phyloP scores from a whole-genome alignment of 192 early-diverging fungal genomes.

The Coemansia sp. region DNA sequence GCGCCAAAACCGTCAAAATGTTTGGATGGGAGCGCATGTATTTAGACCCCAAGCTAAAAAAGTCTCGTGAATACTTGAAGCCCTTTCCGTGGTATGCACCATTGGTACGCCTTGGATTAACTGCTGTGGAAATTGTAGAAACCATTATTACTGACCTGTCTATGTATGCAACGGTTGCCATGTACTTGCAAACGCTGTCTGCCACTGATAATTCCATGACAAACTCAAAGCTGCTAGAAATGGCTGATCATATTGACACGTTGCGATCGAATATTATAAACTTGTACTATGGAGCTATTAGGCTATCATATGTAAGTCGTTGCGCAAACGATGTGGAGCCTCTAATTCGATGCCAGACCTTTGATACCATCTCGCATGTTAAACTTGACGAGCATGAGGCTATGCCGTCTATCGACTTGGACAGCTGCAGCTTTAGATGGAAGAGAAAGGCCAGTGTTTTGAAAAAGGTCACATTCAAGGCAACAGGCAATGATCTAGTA shows the following conservation, averaged over 20 bases:
- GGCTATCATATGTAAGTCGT: too few relatives aligned
- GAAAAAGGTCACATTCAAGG: slow-evolving; percentile 47
- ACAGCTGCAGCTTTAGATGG: background rate
- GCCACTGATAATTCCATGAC: background rate
- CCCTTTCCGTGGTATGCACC: background rate
- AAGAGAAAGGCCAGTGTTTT: background rate
- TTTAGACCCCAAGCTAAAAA: background rate
- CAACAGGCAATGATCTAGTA: slow-evolving; percentile 58
- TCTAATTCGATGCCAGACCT: background rate
- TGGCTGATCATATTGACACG: background rate
- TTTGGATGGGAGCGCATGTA: slow-evolving; percentile 10
- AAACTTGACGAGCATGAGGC: background rate
- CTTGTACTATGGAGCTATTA: too few relatives aligned
- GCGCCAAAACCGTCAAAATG: slow-evolving; percentile 1
- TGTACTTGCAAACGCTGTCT: background rate
- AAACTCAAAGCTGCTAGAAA: background rate
- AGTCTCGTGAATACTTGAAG: background rate
- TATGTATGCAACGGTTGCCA: background rate
- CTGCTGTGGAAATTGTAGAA: background rate
- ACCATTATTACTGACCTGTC: background rate
- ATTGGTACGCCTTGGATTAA: background rate
- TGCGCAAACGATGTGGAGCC: too few relatives aligned
- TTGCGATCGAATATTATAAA: background rate
- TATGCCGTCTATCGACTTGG: background rate
- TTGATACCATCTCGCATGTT: background rate